Base-by-base conservation (phyloP, 768 basidiomycete species). In the Chalciporus sphaerocephalus region DNA sequence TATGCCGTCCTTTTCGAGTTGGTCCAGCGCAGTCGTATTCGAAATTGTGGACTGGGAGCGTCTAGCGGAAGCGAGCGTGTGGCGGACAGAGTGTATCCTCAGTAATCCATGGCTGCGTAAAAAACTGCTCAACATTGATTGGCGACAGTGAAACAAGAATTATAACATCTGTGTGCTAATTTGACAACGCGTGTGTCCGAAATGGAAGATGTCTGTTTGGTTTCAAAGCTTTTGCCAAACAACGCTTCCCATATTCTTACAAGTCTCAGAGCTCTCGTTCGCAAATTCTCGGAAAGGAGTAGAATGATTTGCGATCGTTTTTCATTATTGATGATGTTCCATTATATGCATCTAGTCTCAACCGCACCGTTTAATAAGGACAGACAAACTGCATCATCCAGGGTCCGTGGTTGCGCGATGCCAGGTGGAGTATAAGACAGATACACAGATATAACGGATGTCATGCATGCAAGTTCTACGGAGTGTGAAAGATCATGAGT, bases 1-100 rank as follows among this genome's bases (percentile, higher is more conserved):
- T 1, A 64, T 71, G 53, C 81, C 73, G 28, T 80, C 71, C 13
- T 55, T 58, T 51, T 71, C 70, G 6, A 70, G 52, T 47, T 68
- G 55, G 22, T 50, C 34, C 16, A 62, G 47, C 15, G 53, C 44
- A 18, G 47, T 55, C 33, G 37, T 40, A 16, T 45, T 38, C 1
- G 58, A 32, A 13, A 52, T 15, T 5, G 52, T 47, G 5, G 56
- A 46, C 22, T 52, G 50, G 1, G 42, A 35, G 3, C 53, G 55
- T 21, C 20, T 46, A 5, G 56, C 32, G 17, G 23, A 34, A 34
- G 47, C 40, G 28, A 51, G 40, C 17, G 43, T 42, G 46, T 46
- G 51, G 16, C 12, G 49, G 40, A 40, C 44, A 30, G 45, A 38
- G 20, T 50, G 50, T 42, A 32, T 33, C 21, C 43, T 50, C 46